Percentiles rank a stretch among this genome's conserved stretches.
Evolutionary conservation across 2,329 filamentous ascomycete genomes (phyloP).

Genomic region (Fragosphaeria purpurea): DNA sequence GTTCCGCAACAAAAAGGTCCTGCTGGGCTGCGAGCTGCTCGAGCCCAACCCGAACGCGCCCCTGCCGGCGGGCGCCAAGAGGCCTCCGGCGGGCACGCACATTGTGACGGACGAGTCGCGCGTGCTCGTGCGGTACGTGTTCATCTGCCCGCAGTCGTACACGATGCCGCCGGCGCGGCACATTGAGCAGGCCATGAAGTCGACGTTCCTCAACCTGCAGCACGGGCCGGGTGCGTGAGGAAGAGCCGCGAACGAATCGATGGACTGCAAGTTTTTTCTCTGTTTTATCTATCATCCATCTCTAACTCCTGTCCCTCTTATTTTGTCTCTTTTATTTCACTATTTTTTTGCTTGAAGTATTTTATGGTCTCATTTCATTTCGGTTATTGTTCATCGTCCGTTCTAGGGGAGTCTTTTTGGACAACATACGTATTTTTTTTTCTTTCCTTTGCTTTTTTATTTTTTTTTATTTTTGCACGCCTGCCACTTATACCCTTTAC

Average conservation of each 20-base stretch:
- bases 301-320: neutral
- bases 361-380: too few species aligned
- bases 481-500: neutral
- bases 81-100: slow-evolving; percentile 6
- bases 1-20: slow-evolving; percentile 7
- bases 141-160: slow-evolving; percentile 14
- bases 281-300: neutral
- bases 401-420: too few species aligned
- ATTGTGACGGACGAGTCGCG: slow-evolving; percentile 11
- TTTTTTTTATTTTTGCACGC: neutral
- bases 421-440: too few species aligned
- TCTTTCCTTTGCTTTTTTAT: neutral
- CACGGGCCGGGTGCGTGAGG: neutral
- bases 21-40: slow-evolving; percentile 17
- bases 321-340: neutral
- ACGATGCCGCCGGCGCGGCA: slow-evolving; percentile 11
- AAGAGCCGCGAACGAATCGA: too few species aligned
- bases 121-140: slow-evolving; percentile 17
- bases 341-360: too few species aligned
- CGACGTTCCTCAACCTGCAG: slow-evolving; percentile 10
- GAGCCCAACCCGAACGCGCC: slow-evolving; percentile 5
- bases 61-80: neutral
- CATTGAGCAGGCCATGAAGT: slow-evolving; percentile 13
- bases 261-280: neutral
- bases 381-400: too few species aligned